phyloP scores from a whole-genome alignment of 225 moss, liverwort and hornwort species.

The Thuidium tamariscinum region DNA sequence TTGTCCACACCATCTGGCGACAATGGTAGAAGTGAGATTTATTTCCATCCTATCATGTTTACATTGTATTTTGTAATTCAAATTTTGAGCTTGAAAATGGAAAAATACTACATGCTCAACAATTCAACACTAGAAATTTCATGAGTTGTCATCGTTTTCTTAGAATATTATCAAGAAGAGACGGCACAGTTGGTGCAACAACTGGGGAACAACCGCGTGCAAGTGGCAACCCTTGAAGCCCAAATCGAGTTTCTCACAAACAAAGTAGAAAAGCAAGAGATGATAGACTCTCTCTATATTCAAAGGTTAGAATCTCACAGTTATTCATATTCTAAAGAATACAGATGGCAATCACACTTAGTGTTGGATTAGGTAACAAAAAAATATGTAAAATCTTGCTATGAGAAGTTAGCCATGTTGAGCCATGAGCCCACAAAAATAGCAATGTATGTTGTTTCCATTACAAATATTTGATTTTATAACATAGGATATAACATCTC shows the following conservation, averaged over 20 bases:
- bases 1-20: not conserved
- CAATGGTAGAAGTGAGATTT: slow-evolving; percentile 15
- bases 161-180: slow-evolving; percentile 57
- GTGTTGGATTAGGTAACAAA: not conserved
- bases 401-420: not conserved
- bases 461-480: not conserved
- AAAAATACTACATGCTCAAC: not conserved
- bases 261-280: slow-evolving; percentile 42
- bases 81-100: too few relatives aligned
- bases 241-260: slow-evolving; percentile 50
- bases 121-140: not conserved
- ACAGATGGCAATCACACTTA: not conserved
- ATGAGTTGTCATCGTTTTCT: not conserved
- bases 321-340: not conserved
- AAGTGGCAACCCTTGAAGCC: slow-evolving; percentile 73
- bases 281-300: slow-evolving; percentile 28
- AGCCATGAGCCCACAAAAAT: rapidly evolving
- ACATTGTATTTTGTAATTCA: too few relatives aligned
- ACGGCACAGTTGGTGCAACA: slow-evolving; percentile 59
- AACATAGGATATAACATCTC: not conserved
- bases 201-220: slow-evolving; percentile 67
- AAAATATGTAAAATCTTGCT: not conserved
- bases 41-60: not conserved
- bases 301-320: slow-evolving; percentile 33
- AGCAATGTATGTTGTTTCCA: not conserved